Conservation (phyloP, 352 stramenopile species). For the Salisapilia sapeloensis region DNA sequence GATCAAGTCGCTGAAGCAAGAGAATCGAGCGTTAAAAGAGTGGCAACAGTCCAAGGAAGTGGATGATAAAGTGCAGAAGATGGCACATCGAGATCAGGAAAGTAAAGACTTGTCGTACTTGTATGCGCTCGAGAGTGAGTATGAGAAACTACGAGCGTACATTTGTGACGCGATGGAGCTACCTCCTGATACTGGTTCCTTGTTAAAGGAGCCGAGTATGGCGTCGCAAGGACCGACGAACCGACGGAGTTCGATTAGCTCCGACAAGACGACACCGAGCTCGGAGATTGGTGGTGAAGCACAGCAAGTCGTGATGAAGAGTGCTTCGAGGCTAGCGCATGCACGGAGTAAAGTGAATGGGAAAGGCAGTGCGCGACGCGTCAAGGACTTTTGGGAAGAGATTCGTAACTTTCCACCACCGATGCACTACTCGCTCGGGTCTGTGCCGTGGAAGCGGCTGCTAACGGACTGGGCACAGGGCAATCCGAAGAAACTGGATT, state of each 20-base stretch:
- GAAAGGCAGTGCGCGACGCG: slow-evolving; percentile 58
- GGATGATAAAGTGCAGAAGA: slow-evolving; percentile 76
- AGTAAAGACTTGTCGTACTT: slow-evolving; percentile 74
- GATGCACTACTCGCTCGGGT: slow-evolving; percentile 74
- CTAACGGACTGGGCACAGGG: slow-evolving; percentile 76
- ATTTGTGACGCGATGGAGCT: slow-evolving; percentile 64
- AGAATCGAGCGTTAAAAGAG: slow-evolving; percentile 66
- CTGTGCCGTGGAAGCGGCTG: slow-evolving; percentile 73
- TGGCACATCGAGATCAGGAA: slow-evolving; percentile 70
- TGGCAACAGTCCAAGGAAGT: slow-evolving; percentile 80
- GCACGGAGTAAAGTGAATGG: slow-evolving; percentile 51
- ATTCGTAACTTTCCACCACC: slow-evolving; percentile 69
- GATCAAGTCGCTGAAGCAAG: slow-evolving; percentile 55
- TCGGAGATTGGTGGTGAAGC: slow-evolving; percentile 37
- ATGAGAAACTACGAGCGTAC: slow-evolving; percentile 66
- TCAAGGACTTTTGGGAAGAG: slow-evolving; percentile 82
- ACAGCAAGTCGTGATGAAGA: slow-evolving; percentile 58
- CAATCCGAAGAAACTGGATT: slow-evolving; percentile 83
- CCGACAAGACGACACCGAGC: slow-evolving; percentile 6
- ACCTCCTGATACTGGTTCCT: slow-evolving; percentile 41
- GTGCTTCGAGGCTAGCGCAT: slow-evolving; percentile 33
- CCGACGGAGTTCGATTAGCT: slow-evolving; percentile 1
- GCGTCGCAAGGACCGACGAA: too few relatives aligned
- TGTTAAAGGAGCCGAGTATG: too few relatives aligned
- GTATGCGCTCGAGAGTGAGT: slow-evolving; percentile 60